phyloP scores from a whole-genome alignment of 1,284 basidiomycete species.

The Leccinum huronense region DNA sequence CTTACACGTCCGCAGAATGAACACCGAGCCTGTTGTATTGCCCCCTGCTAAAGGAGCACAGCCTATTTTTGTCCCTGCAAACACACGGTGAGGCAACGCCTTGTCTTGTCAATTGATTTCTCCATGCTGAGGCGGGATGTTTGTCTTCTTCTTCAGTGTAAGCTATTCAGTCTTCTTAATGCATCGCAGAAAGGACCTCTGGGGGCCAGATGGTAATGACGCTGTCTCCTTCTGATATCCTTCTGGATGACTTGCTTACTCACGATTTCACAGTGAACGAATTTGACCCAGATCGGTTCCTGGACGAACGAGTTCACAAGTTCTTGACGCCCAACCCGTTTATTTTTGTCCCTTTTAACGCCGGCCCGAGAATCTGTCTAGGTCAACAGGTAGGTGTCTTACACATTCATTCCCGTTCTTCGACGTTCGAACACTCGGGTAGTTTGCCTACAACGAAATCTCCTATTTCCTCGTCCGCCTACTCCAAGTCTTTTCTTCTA shows the following conservation, averaged over 20 bases:
- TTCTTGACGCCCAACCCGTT: constrained; percentile 37
- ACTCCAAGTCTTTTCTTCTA: constrained; percentile 38
- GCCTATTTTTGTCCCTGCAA: constrained; percentile 34
- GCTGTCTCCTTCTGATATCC: not conserved
- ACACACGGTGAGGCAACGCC: constrained; percentile 41
- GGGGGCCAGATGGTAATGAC: constrained; percentile 40
- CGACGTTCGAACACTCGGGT: not conserved
- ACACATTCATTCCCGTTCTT: not conserved
- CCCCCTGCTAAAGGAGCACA: constrained; percentile 35
- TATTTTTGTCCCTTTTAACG: constrained; percentile 42
- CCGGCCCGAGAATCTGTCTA: constrained; percentile 48
- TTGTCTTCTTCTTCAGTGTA: constrained; percentile 19
- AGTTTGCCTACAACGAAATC: constrained; percentile 46
- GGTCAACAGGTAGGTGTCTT: constrained; percentile 41
- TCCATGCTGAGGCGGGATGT: constrained; percentile 21
- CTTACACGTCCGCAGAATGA: constrained; percentile 36
- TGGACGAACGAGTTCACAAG: constrained; percentile 35
- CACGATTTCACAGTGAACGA: constrained; percentile 27
- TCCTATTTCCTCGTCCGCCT: constrained; percentile 43
- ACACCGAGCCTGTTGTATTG: constrained; percentile 45
- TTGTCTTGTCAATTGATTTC: constrained; percentile 11
- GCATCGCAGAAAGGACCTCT: constrained; percentile 39
- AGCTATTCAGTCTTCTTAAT: constrained; percentile 36
- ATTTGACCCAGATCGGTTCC: constrained; percentile 43
- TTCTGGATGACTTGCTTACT: constrained; percentile 1